Evolutionary conservation across 2,329 filamentous ascomycete species (phyloP), one percentile per base, ranked within the genome.

Genomic region (Trichoderma sp.): DNA sequence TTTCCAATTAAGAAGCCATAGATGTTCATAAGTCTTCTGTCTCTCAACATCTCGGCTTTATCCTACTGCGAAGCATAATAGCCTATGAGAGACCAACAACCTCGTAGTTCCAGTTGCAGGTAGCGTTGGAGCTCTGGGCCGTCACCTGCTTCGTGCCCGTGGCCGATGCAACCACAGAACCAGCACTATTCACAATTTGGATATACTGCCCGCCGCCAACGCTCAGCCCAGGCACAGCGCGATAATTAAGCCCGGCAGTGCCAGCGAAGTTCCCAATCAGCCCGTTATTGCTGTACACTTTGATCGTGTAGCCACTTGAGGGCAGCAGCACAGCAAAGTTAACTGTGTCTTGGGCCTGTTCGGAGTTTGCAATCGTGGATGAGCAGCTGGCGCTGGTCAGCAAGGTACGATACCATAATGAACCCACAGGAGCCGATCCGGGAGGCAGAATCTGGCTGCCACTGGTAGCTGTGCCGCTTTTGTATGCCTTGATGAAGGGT

Each of bases 401-500:
- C 37, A 66, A 24, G 14, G 63, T 66, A 1, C 63, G 63, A 18
- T 66, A 66, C 63, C 63, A 66, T 28, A 66, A 21, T 4, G 63
- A 66, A 16, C 63, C 63, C 5, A 66, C 63, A 7, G 63, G 63
- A 3, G 28, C 14, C 11, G 63, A 66, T n/a, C 63, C 63, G 3
- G 63, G 52, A 37, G 63, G 63, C 37, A 66, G 13, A 13, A 66
- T 66, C 2, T 66, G 63, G 16, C 63, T 58, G 37, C 63, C 63
- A n/a, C 37, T 49, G 2, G 51, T 66, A 21, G 63, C 60, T 21
- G 24, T 28, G 1, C 63, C 63, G 39, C 34, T 10, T 26, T 66
- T 66, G n/a, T 66, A 66, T 49, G 63, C 63, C n/a, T 58, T 66
- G 8, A 66, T 66, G 28, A 66, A 66, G 8, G 63, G 63, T 4